Base-by-base conservation (phyloP, 306 rosid species). In the Oxytropis ochrocephala region DNA sequence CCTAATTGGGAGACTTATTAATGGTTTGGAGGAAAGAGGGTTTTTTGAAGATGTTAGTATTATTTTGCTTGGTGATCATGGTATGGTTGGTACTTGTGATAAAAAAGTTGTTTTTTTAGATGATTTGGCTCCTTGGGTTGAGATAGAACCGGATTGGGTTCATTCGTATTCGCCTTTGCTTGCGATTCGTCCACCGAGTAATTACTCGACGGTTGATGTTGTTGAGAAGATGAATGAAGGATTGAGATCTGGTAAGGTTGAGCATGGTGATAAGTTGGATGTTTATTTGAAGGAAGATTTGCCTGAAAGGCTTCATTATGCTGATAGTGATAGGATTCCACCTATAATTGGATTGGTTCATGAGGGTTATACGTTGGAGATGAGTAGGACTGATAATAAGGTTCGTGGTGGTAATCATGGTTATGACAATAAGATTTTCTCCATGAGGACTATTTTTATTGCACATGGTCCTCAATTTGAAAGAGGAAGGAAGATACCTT, bases 331-430 rank as follows among this genome's bases (percentile, higher is more conserved):
- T 75, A 82, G 97, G 47, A 89, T 94, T 66, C 81, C 99, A 0
- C 92, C 96, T 0, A 78, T 94, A 2, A 82, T 94, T 27, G 97
- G 99, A 52, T 56, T 94, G 80, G 58, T 85, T 17, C 85, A 75
- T 5, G 99, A 94, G 55, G 95, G 89, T 13, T 94, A 76, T 72
- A 91, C 74, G 88, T 80, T 94, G 14, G 96, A 89, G 85, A 74
- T 59, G 76, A 89, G 69, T 64, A 80, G 89, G 57, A 76, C 80
- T 0, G 55, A 72, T 7, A 43, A 67, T 27, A 69, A 71, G 41
- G 97, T 88, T 55, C 91, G 97, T 60, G 99, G 89, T 0, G 99
- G 99, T 35, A 78, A 95, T 0, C 99, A 94, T 79, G 99, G 99
- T 24, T 94, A 91, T 70, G 97, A 94, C 74, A 91, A 91, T 68